phyloP scores from a whole-genome alignment of 768 basidiomycete genomes.

The Baorangia bicolor region DNA sequence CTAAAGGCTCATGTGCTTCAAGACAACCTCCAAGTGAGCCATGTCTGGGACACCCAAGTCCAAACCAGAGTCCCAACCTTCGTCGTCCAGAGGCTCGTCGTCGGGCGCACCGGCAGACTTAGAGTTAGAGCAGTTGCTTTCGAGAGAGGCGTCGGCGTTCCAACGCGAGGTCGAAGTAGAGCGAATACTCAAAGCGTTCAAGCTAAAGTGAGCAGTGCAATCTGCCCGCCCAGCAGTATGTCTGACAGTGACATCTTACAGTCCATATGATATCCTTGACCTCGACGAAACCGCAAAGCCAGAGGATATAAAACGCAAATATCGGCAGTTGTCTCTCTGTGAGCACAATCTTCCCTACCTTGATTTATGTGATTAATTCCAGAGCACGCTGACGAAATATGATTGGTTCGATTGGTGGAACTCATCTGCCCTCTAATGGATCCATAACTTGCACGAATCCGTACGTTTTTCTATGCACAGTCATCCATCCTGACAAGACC shows the following conservation, averaged over 20 bases:
- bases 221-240: not conserved
- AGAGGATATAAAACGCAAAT: conserved; percentile 88
- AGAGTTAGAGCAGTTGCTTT: conserved; percentile 80
- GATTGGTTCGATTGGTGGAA: not conserved
- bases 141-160: conserved; percentile 78
- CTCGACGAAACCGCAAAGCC: conserved; percentile 66
- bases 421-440: not conserved
- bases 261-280: conserved; percentile 93
- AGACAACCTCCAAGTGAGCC: not conserved
- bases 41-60: conserved; percentile 28
- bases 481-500: conserved; percentile 99
- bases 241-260: conserved; percentile 29
- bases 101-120: conserved; percentile 32
- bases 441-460: conserved; percentile 5
- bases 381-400: conserved; percentile 25
- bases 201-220: conserved; percentile 72
- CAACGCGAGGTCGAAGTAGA: conserved; percentile 88
- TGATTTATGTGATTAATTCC: not conserved
- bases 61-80: conserved; percentile 5
- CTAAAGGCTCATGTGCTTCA: not conserved
- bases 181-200: conserved; percentile 91
- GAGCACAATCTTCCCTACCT: conserved; percentile 33
- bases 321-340: conserved; percentile 84
- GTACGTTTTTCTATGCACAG: conserved; percentile 54
- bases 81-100: conserved; percentile 7